Evolutionary conservation across 2,329 filamentous ascomycete species (phyloP), one percentile per base, ranked within the genome.

Genomic region (Aspergillus pseudonomiae): DNA sequence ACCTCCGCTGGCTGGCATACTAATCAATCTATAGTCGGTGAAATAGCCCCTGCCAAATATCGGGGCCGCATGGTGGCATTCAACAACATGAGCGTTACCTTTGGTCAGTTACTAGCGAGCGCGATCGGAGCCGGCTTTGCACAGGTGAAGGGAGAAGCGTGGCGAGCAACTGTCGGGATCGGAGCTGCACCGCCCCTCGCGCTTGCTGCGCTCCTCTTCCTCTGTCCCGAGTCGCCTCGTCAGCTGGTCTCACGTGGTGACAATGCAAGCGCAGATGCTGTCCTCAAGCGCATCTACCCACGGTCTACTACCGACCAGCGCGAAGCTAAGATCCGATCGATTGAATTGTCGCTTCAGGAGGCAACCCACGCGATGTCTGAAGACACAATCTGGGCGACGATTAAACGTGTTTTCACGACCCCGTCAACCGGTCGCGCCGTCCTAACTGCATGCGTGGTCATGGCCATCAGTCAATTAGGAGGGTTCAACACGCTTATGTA

Each of bases 31-130:
- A 54, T 30, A 54, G 52, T 54, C 6, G 52, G 52, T 54, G 52
- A 54, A 28, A 54, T 54, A n/a, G 52, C 52, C 9, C 52, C 52
- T 2, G 52, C 52, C 6, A 19, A 54, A 36, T 54, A 54, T 36
- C 52, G 52, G 6, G 52, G 52, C n/a, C 52, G 52, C n/a, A 54
- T 54, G 52, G 52, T 54, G 4, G 52, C 52, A 16, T 54, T 54
- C 30, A 54, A 54, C 21, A 54, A 54, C 12, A 54, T 54, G 52
- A 54, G 52, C 12, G 52, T 54, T 21, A 54, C 52, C 30, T 54
- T 54, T 24, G 52, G 52, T 36, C 52, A 54, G 21, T 12, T 54
- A 7, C 52, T 54, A 10, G 52, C 52, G 6, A 54, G 52, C n/a
- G 52, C 52, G 12, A 54, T 54, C 12, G 52, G 52, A 3, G 52